Conservation (phyloP, 352 stramenopile species). For the Globisporangium megalacanthum region DNA sequence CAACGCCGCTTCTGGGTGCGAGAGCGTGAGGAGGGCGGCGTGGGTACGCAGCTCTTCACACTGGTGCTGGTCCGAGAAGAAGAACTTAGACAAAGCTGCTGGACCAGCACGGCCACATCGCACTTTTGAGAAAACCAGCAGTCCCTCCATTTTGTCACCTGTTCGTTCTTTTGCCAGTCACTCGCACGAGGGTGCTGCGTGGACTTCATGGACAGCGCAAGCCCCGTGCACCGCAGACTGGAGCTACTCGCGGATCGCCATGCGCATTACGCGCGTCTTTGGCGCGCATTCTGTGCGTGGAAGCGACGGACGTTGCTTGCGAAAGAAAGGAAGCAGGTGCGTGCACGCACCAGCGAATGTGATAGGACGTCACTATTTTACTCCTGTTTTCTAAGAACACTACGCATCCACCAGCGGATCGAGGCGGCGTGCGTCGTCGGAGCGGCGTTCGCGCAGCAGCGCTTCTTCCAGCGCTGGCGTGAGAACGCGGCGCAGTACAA, state of each 20-base stretch:
- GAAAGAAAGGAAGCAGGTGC: conserved; percentile 7
- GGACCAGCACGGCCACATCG: neutral
- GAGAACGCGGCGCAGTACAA: conserved; percentile 1
- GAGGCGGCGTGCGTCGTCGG: conserved; percentile 11
- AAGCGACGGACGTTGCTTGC: neutral
- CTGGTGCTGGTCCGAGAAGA: neutral
- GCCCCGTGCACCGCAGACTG: neutral
- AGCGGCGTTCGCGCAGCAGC: conserved; percentile 11
- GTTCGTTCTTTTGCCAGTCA: neutral
- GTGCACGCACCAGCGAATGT: neutral
- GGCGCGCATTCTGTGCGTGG: conserved; percentile 6
- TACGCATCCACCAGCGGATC: conserved; percentile 3
- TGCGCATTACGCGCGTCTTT: conserved; percentile 10
- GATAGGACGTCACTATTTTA: no score
- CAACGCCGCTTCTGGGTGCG: neutral
- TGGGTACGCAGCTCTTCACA: neutral
- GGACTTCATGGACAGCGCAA: neutral
- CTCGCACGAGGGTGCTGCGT: neutral
- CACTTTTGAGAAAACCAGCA: neutral
- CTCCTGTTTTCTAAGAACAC: neutral
- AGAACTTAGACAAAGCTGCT: neutral
- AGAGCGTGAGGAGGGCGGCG: neutral
- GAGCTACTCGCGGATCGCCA: conserved; percentile 12
- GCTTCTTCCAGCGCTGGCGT: conserved; percentile 15
- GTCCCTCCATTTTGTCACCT: neutral